phyloP scores from a whole-genome alignment of 768 basidiomycete genomes.

The Leccinum variicolor region DNA sequence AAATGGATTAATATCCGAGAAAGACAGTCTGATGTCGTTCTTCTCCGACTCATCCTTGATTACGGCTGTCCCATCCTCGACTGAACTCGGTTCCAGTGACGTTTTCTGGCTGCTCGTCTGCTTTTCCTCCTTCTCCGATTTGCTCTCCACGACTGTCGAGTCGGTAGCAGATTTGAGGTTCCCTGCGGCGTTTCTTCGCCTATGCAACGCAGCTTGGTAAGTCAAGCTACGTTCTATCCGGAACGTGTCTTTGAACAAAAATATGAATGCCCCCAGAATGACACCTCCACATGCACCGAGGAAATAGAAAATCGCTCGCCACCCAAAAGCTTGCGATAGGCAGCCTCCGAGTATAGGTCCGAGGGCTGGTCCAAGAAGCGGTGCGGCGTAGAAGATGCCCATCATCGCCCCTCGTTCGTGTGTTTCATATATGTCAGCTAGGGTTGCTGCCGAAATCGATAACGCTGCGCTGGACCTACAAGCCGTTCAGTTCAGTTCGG shows the following conservation, averaged over 20 bases:
- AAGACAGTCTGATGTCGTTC: conserved; percentile 46
- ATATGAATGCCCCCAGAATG: conserved; percentile 53
- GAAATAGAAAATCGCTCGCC: conserved; percentile 86
- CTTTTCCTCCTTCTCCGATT: conserved; percentile 10
- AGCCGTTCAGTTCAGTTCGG: conserved; percentile 2
- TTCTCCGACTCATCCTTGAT: conserved; percentile 12
- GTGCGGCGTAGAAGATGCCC: conserved; percentile 79
- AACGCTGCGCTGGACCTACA: conserved; percentile 62
- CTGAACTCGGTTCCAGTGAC: conserved; percentile 8
- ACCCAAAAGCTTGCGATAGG: conserved; percentile 62
- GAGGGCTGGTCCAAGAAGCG: conserved; percentile 69
- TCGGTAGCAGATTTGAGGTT: conserved; percentile 22
- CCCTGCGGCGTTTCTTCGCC: conserved; percentile 32
- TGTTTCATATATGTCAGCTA: conserved; percentile 77
- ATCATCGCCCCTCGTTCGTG: conserved; percentile 74
- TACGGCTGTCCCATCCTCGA: conserved; percentile 23
- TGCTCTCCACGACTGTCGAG: conserved; percentile 11
- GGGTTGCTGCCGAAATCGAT: conserved; percentile 70
- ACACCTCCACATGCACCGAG: conserved; percentile 59
- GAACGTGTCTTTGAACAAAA: conserved; percentile 81
- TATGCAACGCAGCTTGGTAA: conserved; percentile 65
- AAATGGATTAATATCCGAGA: conserved; percentile 75
- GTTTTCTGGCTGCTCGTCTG: conserved; percentile 13
- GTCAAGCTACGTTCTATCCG: conserved; percentile 76
- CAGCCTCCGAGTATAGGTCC: conserved; percentile 72